Evolutionary conservation across 768 basidiomycete species (phyloP).

Genomic region (Scleroderma citrinum): DNA sequence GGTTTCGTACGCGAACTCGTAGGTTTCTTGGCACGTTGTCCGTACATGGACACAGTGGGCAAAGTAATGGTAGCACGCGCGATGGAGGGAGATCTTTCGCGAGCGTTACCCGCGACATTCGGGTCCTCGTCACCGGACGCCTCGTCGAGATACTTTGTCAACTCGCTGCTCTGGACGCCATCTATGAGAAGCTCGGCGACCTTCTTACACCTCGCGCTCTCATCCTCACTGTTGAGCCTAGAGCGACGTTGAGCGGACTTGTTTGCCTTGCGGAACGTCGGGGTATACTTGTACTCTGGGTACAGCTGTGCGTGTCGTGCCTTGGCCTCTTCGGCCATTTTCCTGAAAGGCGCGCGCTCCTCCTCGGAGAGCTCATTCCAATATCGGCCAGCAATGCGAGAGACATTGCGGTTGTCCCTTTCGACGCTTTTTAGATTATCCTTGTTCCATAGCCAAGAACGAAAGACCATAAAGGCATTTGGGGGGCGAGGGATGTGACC

Average conservation of each 20-base stretch:
- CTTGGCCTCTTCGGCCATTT: constrained; percentile 43
- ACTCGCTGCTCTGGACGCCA: constrained; percentile 29
- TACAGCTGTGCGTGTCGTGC: constrained; percentile 42
- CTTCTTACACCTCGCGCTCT: constrained; percentile 34
- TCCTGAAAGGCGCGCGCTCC: constrained; percentile 43
- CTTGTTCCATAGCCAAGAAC: constrained; percentile 58
- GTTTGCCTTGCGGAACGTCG: constrained; percentile 30
- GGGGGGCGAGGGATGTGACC: constrained; percentile 69
- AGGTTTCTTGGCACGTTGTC: constrained; percentile 6
- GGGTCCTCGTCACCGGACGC: neutral
- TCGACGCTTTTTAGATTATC: constrained; percentile 47
- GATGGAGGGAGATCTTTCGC: neutral
- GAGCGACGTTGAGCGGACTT: constrained; percentile 30
- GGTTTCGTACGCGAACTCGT: constrained; percentile 1
- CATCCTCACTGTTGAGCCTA: constrained; percentile 25
- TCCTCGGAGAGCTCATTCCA: constrained; percentile 54
- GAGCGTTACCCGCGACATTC: neutral
- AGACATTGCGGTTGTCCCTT: constrained; percentile 68
- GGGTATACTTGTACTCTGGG: constrained; percentile 61
- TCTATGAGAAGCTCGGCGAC: constrained; percentile 32
- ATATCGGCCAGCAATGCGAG: constrained; percentile 58
- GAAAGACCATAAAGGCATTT: constrained; percentile 83
- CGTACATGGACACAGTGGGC: neutral
- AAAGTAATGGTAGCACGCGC: neutral
- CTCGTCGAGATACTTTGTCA: constrained; percentile 17